Conservation (phyloP, 2,329 filamentous ascomycete species). For the Penicillium paneum region DNA sequence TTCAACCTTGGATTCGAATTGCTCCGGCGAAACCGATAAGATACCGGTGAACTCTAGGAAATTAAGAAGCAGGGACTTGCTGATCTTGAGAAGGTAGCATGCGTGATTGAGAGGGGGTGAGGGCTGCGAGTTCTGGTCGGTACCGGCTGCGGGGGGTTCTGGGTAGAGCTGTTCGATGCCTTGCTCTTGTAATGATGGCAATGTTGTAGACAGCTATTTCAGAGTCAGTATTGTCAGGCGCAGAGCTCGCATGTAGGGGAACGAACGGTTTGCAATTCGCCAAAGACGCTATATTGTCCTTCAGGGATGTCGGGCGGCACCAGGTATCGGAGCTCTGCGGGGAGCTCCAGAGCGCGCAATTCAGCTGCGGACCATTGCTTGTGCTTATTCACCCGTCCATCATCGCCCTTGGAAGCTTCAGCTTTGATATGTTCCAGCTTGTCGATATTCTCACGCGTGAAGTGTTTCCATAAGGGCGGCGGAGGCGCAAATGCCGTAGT, state of each 20-base stretch:
- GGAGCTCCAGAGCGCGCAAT: constrained; percentile 50
- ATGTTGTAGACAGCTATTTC: constrained; percentile 53
- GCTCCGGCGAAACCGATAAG: constrained; percentile 63
- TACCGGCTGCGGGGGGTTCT: constrained; percentile 48
- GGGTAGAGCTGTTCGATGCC: constrained; percentile 70
- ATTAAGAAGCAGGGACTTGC: constrained; percentile 81
- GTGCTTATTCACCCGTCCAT: constrained; percentile 26
- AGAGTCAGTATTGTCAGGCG: constrained; percentile 7
- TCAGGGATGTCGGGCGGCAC: constrained; percentile 75
- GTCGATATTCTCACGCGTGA: constrained; percentile 71
- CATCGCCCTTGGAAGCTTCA: constrained; percentile 30
- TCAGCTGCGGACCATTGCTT: constrained; percentile 36
- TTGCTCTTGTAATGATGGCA: constrained; percentile 66
- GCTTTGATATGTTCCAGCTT: constrained; percentile 54
- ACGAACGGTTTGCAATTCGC: constrained; percentile 59
- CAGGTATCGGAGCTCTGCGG: constrained; percentile 70
- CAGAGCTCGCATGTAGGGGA: background rate
- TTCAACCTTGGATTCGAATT: constrained; percentile 68
- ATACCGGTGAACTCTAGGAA: constrained; percentile 80
- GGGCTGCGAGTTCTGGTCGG: constrained; percentile 45
- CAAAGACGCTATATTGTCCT: constrained; percentile 73
- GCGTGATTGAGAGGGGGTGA: constrained; percentile 50
- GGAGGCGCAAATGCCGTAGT: constrained; percentile 77
- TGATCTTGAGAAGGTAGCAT: constrained; percentile 67
- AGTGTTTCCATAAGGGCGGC: constrained; percentile 85